Conservation (phyloP, 1,284 basidiomycete genomes). For the Cryptococcus sp. region DNA sequence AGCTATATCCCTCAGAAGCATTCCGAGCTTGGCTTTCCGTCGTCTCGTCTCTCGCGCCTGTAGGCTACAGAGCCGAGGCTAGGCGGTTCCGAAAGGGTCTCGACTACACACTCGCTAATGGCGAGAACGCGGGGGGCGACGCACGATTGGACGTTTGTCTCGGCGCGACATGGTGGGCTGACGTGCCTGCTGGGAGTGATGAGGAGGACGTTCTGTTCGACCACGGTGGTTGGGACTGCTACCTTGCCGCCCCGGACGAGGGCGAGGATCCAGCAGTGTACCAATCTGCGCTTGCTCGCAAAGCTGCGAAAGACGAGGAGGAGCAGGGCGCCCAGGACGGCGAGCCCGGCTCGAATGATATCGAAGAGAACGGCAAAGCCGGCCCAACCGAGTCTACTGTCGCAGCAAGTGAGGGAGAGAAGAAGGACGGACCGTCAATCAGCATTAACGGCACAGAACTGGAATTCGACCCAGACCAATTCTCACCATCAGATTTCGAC, state of each 20-base stretch:
- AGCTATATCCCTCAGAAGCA: slow-evolving; percentile 76
- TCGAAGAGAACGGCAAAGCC: slow-evolving; percentile 27
- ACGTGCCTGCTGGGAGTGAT: slow-evolving; percentile 49
- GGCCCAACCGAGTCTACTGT: slow-evolving; percentile 5
- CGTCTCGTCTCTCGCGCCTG: slow-evolving; percentile 74
- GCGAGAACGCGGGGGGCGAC: slow-evolving; percentile 70
- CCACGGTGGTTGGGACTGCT: slow-evolving; percentile 97
- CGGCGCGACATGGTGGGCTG: slow-evolving; percentile 78
- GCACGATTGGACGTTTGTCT: slow-evolving; percentile 83
- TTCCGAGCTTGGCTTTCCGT: slow-evolving; percentile 89
- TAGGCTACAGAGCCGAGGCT: slow-evolving; percentile 73
- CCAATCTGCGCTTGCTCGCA: slow-evolving; percentile 61
- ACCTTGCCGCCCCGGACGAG: slow-evolving; percentile 90
- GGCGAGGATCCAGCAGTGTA: slow-evolving; percentile 94
- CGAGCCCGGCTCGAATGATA: slow-evolving; percentile 29
- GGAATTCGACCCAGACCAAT: slow-evolving; percentile 54
- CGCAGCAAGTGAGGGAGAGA: slow-evolving; percentile 16
- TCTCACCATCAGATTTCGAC: slow-evolving; percentile 53
- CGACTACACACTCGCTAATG: slow-evolving; percentile 93
- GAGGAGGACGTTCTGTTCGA: slow-evolving; percentile 57
- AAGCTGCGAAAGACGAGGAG: slow-evolving; percentile 34
- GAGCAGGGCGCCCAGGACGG: slow-evolving; percentile 16
- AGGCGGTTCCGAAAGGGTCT: slow-evolving; percentile 88
- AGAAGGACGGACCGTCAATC: slow-evolving; percentile 30
- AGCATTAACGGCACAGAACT: slow-evolving; percentile 47